Base-by-base conservation (phyloP, 495 filamentous ascomycete genomes). In the Xanthoparmelia taractica region DNA sequence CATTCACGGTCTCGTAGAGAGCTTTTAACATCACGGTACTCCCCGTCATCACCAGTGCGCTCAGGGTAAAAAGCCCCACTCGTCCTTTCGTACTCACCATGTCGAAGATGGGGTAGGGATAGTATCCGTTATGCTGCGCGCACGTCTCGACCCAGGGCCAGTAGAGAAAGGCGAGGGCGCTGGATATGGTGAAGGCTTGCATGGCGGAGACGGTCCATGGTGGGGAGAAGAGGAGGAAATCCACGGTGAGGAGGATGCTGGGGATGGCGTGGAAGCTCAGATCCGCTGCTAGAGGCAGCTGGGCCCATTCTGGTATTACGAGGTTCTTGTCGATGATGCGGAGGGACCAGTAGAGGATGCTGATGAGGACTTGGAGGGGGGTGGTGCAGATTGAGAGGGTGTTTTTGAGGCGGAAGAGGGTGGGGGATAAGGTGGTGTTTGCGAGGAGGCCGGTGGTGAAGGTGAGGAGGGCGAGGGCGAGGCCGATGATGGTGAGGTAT, bases 81-180 rank as follows among this genome's bases (percentile, higher is more conserved):
- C 92, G 82, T 65, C 87, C 82, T 63, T 76, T 70, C 1, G 83
- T 85, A 52, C 73, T 77, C 34, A 94, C 72, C 27, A 83, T 71
- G 4, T 79, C 84, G 64, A 96, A 89, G 20, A 96, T 80, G 5
- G 92, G 91, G 76, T 96, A 96, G 5, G 92, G 92, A 67, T 96
- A 96, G 84, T 84, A 92, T 70, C 89, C 88, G 67, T 96, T 96
- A 59, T 82, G 75, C 23, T 75, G 67, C 68, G 85, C 90, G 76
- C 90, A 95, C 31, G 80, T 80, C 71, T 96, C 90, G 10, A 96
- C 82, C 92, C 92, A 96, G 62, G 86, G 81, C 90, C 90, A 96
- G 73, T 96, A 96, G 18, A 77, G 73, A 60, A 91, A 82, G 2
- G 89, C 90, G 63, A 95, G 76, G 23, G 69, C 67, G 37, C 78